Conservation (phyloP, 257 asterid genomes). For the Ilex aquifolium region DNA sequence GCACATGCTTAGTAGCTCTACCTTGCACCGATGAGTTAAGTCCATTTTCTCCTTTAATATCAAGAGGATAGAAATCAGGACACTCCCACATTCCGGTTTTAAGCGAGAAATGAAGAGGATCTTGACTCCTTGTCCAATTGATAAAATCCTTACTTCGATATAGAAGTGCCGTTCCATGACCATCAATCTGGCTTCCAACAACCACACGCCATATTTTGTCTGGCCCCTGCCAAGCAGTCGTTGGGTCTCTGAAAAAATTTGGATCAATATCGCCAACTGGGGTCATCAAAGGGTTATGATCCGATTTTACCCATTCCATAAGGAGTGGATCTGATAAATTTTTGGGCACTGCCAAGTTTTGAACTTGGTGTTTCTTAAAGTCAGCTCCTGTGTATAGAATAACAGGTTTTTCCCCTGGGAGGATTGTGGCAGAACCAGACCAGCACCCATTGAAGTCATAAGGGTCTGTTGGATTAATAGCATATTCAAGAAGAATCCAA, state of each 20-base stretch:
- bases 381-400: constrained; percentile 62
- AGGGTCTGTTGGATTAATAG: constrained; percentile 18
- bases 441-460: constrained; percentile 36
- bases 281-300: constrained; percentile 47
- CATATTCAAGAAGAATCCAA: constrained; percentile 29
- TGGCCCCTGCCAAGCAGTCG: constrained; percentile 65
- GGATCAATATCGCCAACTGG: constrained; percentile 31
- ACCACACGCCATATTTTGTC: constrained; percentile 54
- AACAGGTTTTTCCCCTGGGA: constrained; percentile 23
- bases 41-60: constrained; percentile 22
- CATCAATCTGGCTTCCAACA: constrained; percentile 38
- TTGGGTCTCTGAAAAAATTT: constrained; percentile 61
- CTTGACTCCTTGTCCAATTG: constrained; percentile 42
- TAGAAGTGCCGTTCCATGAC: constrained; percentile 42
- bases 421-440: constrained; percentile 38
- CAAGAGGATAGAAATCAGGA: constrained; percentile 67
- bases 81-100: constrained; percentile 68
- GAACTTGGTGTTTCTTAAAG: constrained; percentile 41
- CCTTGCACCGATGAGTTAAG: constrained; percentile 47
- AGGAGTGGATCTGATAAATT: constrained; percentile 58
- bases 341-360: constrained; percentile 59
- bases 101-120: constrained; percentile 39
- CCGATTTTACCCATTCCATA: constrained; percentile 57
- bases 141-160: constrained; percentile 50
- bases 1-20: constrained; percentile 38